These are phyloP conservation scores for Xylaria venustula DNA, from an alignment of 495 filamentous ascomycete species.

Conservation along the genomic window DNA sequence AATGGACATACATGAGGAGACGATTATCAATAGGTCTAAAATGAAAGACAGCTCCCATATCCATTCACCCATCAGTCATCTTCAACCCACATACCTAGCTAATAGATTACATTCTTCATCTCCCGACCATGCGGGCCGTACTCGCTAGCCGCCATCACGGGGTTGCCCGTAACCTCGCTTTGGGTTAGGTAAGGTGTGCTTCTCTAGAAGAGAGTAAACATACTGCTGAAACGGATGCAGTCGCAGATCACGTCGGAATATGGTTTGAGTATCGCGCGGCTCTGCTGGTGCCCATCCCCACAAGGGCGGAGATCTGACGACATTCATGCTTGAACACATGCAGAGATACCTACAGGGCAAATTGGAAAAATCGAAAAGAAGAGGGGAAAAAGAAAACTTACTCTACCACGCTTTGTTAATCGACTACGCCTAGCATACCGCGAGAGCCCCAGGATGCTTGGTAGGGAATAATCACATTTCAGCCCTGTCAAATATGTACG, in stretches of 20 bases:
- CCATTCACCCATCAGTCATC: no score
- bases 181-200: constrained; percentile 1
- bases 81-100: no score
- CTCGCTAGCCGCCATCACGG: not conserved
- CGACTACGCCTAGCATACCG: no score
- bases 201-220: not conserved
- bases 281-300: constrained; percentile 9
- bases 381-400: no score
- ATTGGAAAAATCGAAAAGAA: no score
- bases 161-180: not conserved
- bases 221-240: constrained; percentile 26
- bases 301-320: not conserved
- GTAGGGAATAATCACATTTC: not conserved
- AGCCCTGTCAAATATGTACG: constrained; percentile 6
- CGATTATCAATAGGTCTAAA: no score
- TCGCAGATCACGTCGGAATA: constrained; percentile 28
- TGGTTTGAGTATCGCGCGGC: constrained; percentile 26
- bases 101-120: not conserved
- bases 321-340: no score
- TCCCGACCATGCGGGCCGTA: not conserved
- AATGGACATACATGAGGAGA: no score
- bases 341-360: no score
- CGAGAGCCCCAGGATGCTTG: not conserved
- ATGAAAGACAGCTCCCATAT: no score
- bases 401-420: no score